Percentiles rank a stretch among this genome's conserved stretches.
These are phyloP conservation scores for Funneliformis mosseae DNA, from an alignment of 192 early-diverging fungal genomes.

Conservation along the genomic window DNA sequence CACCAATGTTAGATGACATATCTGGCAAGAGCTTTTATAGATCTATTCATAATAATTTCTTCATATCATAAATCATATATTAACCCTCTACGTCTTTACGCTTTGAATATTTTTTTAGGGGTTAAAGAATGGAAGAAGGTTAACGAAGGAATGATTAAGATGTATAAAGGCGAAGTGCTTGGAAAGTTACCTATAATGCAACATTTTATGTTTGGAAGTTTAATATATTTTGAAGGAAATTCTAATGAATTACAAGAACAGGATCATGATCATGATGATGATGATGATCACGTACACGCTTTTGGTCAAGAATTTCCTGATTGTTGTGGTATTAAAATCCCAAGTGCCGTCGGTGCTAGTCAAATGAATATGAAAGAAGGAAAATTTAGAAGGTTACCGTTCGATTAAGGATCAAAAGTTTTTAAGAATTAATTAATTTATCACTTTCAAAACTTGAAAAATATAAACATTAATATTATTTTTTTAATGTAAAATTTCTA, in stretches of 20 bases:
- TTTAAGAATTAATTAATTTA: no score
- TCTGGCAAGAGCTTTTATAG: slow-evolving; percentile 67
- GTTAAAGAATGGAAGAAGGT: slow-evolving; percentile 93
- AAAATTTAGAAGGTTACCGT: slow-evolving; percentile 39
- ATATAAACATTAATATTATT: no score
- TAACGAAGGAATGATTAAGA: slow-evolving; percentile 90
- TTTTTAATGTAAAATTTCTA: no score
- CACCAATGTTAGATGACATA: slow-evolving; percentile 97
- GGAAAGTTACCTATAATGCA: slow-evolving; percentile 98
- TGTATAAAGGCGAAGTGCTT: slow-evolving; percentile 93
- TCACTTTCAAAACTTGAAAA: no score
- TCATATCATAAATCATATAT: no score
- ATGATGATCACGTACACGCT: slow-evolving; percentile 64
- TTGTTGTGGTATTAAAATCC: slow-evolving; percentile 81
- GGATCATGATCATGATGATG: slow-evolving; percentile 54
- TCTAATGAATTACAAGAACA: slow-evolving; percentile 41
- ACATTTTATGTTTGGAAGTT: slow-evolving; percentile 93
- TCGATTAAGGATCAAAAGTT: slow-evolving; percentile 37
- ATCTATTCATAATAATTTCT: neutral
- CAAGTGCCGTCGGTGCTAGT: slow-evolving; percentile 77
- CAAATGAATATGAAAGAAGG: slow-evolving; percentile 36
- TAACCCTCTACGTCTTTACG: no score
- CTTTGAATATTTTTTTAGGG: slow-evolving; percentile 1
- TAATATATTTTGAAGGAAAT: slow-evolving; percentile 73
- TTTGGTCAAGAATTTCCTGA: slow-evolving; percentile 79